phyloP scores from a whole-genome alignment of 2,329 filamentous ascomycete species.

The Aschersonia sp. region DNA sequence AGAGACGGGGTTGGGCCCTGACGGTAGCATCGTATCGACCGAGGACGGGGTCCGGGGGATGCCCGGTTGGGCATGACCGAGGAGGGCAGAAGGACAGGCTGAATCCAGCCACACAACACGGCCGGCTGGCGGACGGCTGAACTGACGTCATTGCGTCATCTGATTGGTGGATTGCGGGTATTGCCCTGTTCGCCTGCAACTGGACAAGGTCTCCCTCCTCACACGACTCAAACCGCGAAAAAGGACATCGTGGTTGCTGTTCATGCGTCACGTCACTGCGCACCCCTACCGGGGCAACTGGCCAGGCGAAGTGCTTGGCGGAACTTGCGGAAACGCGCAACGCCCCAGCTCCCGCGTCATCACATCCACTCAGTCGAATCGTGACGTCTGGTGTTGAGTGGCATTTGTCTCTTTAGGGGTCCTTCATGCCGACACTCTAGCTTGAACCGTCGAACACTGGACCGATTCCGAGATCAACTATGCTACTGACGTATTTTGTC shows the following conservation, averaged over 20 bases:
- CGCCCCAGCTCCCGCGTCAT: not conserved
- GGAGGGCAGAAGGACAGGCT: too few species aligned
- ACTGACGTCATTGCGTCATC: not conserved
- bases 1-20: not conserved
- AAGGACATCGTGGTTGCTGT: not conserved
- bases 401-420: too few species aligned
- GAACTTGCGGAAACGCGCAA: not conserved
- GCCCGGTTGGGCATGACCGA: not conserved
- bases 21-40: not conserved
- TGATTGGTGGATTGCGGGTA: not conserved
- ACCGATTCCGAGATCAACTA: too few species aligned
- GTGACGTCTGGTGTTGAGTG: not conserved
- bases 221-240: not conserved
- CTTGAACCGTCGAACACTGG: too few species aligned
- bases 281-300: not conserved
- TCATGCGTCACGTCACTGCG: not conserved
- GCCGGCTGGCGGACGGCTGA: not conserved
- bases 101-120: not conserved
- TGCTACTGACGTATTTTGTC: too few species aligned
- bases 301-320: not conserved
- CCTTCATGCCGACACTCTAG: too few species aligned
- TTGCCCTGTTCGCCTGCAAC: not conserved
- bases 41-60: not conserved
- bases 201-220: not conserved
- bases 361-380: not conserved